Base-by-base conservation (phyloP, 768 basidiomycete genomes). In the Trametopsis cervina region DNA sequence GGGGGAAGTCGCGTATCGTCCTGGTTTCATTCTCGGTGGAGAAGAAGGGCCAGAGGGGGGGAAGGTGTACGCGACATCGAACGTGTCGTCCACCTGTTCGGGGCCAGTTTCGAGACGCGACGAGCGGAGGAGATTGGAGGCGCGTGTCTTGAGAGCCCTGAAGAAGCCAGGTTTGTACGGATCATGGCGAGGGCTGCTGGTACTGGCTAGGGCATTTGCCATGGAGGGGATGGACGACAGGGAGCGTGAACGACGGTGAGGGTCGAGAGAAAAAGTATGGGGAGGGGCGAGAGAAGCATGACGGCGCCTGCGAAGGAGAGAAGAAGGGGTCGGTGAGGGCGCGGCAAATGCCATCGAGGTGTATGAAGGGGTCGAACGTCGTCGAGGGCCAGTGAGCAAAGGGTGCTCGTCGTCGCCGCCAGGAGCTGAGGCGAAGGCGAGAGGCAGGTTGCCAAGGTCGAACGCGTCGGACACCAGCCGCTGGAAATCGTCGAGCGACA, bases 381-480 rank as follows among this genome's bases (percentile, higher is more conserved):
- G 29, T 33, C 29, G 29, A 7, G 9, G 29, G 9, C 9, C 15
- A 33, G 29, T 33, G 29, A 15, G 9, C 29, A 33, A 7, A 15
- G 29, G 29, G 9, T 33, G 29, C 29, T 15, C 29, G 29, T 33
- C 29, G 29, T 33, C 29, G 29, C 15, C 29, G 29, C 15, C 29
- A 33, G n/a, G n/a, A n/a, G n/a, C n/a, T n/a, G n/a, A n/a, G 29
- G 29, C 37, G 42, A 40, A 18, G 44, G 45, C 24, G 49, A 37
- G 55, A n/a, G 45, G 11, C 44, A 37, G 46, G 25, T 33, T 35
- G 47, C 24, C 36, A 25, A 57, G 53, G 47, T 58, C 54, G 54
- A 59, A 60, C 10, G 59, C 61, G 47, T 53, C 47, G n/a, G 50
- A 46, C 49, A 62, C 50, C 56, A 62, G 59, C 46, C 56, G 57